phyloP scores from a whole-genome alignment of 768 basidiomycete species.

The Suillus cothurnatus region DNA sequence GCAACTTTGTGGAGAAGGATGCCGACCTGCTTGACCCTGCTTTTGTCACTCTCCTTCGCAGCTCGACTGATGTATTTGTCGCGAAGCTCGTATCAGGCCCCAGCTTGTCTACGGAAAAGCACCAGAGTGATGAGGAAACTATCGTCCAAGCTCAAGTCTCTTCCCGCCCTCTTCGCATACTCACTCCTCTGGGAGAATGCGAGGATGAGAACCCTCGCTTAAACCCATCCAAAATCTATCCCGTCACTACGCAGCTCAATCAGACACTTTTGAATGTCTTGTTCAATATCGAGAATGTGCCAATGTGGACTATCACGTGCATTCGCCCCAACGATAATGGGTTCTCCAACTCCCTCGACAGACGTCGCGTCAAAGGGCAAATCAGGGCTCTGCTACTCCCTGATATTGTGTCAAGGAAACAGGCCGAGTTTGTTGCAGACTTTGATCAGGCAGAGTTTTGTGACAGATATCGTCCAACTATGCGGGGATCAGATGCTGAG shows the following conservation, averaged over 20 bases:
- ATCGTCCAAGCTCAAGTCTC: conserved; percentile 69
- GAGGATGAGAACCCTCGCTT: conserved; percentile 42
- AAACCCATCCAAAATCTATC: conserved; percentile 55
- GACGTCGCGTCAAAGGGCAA: conserved; percentile 60
- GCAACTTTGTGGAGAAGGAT: conserved; percentile 50
- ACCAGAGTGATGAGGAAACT: conserved; percentile 55
- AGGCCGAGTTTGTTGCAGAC: conserved; percentile 54
- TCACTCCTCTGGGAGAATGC: conserved; percentile 37
- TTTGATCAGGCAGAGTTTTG: conserved; percentile 51
- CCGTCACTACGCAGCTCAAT: conserved; percentile 61
- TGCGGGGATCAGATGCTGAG: conserved; percentile 48
- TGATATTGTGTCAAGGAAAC: conserved; percentile 50
- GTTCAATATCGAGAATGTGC: conserved; percentile 44
- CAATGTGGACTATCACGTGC: conserved; percentile 59
- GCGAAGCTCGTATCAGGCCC: conserved; percentile 65
- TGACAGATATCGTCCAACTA: conserved; percentile 53
- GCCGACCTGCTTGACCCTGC: conserved; percentile 57
- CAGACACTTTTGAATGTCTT: conserved; percentile 52
- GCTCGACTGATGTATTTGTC: conserved; percentile 54
- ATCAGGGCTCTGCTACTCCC: conserved; percentile 55
- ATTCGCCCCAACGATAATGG: conserved; percentile 68
- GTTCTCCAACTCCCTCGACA: conserved; percentile 64
- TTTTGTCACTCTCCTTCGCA: conserved; percentile 54
- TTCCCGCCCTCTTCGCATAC: conserved; percentile 53
- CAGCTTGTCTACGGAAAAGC: conserved; percentile 57